Conservation (phyloP, 768 basidiomycete genomes). For the Pleurotus pulmonarius region DNA sequence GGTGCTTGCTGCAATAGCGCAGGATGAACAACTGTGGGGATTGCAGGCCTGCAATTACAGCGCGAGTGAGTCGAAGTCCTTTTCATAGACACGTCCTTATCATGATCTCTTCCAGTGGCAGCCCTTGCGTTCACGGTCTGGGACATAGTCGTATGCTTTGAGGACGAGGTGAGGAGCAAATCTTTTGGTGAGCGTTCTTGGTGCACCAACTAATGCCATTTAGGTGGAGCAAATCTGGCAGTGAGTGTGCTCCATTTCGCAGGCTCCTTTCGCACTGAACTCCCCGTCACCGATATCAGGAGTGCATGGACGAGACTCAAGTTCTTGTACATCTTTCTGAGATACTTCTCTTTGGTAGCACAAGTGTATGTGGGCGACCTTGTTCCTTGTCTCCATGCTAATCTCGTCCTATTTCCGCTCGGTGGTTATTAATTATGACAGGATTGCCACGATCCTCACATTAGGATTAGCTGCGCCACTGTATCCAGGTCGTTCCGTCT, state of each 20-base stretch:
- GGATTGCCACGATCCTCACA: conserved; percentile 13
- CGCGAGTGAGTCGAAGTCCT: conserved; percentile 13
- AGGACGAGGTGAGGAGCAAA: conserved; percentile 15
- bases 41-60: conserved; percentile 21
- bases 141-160: conserved; percentile 14
- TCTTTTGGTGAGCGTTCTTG: neutral
- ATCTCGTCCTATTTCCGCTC: no score
- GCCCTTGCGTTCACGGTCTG: conserved; percentile 20
- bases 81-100: neutral
- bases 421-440: neutral
- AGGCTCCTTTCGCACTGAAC: neutral
- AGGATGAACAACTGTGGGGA: conserved; percentile 12
- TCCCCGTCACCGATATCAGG: conserved; percentile 4
- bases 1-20: neutral
- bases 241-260: conserved; percentile 7
- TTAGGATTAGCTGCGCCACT: conserved; percentile 9
- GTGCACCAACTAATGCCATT: neutral
- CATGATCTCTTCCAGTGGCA: conserved; percentile 13
- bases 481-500: conserved; percentile 2
- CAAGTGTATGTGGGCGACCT: conserved; percentile 14
- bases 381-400: no score
- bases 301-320: conserved; percentile 18
- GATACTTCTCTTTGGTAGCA: conserved; percentile 12
- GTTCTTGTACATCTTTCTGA: conserved; percentile 16
- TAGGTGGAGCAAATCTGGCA: conserved; percentile 20